Conservation (phyloP, 805 yeast species). For the Candida awuae region DNA sequence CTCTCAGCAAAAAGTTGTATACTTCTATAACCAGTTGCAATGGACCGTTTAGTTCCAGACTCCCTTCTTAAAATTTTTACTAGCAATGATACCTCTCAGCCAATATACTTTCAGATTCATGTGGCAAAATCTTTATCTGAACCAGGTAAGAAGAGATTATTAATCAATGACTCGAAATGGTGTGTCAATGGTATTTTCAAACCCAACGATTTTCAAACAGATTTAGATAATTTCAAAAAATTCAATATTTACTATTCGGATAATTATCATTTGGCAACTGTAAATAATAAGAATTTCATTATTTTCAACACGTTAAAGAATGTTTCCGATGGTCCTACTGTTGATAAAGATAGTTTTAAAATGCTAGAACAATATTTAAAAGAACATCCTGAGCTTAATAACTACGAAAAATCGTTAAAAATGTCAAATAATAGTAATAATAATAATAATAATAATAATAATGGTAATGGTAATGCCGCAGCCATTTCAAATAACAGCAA, state of each 20-base stretch:
- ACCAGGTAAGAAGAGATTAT: slow-evolving; percentile 36
- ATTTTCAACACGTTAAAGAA: slow-evolving; percentile 24
- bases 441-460: background rate
- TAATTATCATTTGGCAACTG: slow-evolving; percentile 19
- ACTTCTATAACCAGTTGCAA: no score
- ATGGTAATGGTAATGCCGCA: background rate
- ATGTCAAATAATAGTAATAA: background rate
- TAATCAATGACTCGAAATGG: slow-evolving; percentile 46
- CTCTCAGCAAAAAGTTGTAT: background rate
- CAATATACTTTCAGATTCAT: slow-evolving; percentile 25
- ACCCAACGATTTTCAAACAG: slow-evolving; percentile 32
- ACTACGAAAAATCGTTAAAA: slow-evolving; percentile 14
- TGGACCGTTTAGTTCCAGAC: slow-evolving; percentile 21
- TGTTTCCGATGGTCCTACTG: slow-evolving; percentile 30
- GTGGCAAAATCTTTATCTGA: slow-evolving; percentile 26
- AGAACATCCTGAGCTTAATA: slow-evolving; percentile 49
- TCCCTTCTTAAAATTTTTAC: slow-evolving; percentile 19
- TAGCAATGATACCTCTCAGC: slow-evolving; percentile 16
- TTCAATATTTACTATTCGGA: slow-evolving; percentile 16
- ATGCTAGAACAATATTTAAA: slow-evolving; percentile 49
- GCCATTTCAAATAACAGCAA: background rate
- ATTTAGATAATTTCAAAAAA: slow-evolving; percentile 21
- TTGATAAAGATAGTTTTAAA: slow-evolving; percentile 9
- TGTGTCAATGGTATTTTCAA: slow-evolving; percentile 46
- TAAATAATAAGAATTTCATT: slow-evolving; percentile 24